Conservation (phyloP, 805 yeast genomes). For the Candida succiphila region DNA sequence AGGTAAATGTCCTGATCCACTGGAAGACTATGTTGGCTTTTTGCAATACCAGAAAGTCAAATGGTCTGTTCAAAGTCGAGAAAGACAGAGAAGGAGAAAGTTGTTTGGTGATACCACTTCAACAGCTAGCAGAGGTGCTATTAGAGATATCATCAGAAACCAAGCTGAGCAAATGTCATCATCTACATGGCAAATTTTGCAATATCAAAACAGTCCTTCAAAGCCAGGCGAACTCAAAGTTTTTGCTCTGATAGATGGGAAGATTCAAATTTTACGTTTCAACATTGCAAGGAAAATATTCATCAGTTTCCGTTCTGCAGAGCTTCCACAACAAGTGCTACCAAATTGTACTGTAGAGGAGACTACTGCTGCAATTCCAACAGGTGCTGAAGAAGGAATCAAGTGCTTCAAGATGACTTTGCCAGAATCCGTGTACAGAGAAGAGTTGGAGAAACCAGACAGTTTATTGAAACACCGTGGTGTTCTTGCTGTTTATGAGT, state of each 20-base stretch:
- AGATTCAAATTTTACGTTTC: constrained; percentile 63
- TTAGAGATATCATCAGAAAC: constrained; percentile 60
- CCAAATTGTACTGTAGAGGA: constrained; percentile 43
- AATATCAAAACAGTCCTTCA: constrained; percentile 44
- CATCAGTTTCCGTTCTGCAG: constrained; percentile 48
- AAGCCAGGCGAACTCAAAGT: constrained; percentile 74
- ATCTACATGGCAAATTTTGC: constrained; percentile 78
- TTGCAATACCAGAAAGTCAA: constrained; percentile 72
- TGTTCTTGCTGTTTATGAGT: constrained; percentile 67
- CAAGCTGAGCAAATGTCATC: constrained; percentile 76
- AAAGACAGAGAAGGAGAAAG: constrained; percentile 59
- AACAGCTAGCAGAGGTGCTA: constrained; percentile 43
- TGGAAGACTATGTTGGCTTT: constrained; percentile 58
- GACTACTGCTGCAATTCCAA: constrained; percentile 58
- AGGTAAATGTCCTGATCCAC: constrained; percentile 55
- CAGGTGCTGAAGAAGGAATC: constrained; percentile 41
- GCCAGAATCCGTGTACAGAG: constrained; percentile 53
- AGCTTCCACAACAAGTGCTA: constrained; percentile 20
- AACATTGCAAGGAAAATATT: constrained; percentile 68
- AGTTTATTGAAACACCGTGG: constrained; percentile 54
- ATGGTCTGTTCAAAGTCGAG: constrained; percentile 74
- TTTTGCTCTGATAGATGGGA: constrained; percentile 55
- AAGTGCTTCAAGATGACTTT: constrained; percentile 53
- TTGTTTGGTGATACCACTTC: constrained; percentile 58
- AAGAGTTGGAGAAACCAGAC: constrained; percentile 46